Conservation (phyloP, 2,329 filamentous ascomycete genomes). For the Camillea tinctor region DNA sequence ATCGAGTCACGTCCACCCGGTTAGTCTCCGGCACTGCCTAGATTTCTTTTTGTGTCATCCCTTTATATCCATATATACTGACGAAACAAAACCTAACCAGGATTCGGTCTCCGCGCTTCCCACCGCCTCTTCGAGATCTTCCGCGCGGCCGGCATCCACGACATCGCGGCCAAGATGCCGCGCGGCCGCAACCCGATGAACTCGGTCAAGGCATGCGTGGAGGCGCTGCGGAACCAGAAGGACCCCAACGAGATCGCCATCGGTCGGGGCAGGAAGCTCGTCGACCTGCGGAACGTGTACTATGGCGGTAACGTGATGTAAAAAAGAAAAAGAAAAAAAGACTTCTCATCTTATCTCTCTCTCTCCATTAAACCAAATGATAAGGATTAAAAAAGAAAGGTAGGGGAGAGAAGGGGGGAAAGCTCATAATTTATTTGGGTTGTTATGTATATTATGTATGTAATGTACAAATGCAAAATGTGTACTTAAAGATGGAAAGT, state of each 20-base stretch:
- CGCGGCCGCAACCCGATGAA: conserved; percentile 96
- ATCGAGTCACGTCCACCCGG: conserved; percentile 83
- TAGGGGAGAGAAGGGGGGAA: no score
- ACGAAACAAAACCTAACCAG: conserved; percentile 46
- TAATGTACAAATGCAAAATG: not conserved
- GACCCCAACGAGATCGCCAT: conserved; percentile 88
- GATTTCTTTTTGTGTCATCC: not conserved
- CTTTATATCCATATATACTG: not conserved
- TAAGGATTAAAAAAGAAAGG: no score
- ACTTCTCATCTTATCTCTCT: not conserved
- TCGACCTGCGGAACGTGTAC: conserved; percentile 96
- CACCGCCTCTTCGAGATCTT: conserved; percentile 94
- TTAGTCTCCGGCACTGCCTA: conserved; percentile 50
- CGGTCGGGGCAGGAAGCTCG: conserved; percentile 88
- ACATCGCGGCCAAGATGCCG: conserved; percentile 79
- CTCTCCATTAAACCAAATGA: no score
- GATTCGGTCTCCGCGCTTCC: conserved; percentile 90
- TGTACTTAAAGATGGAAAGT: not conserved
- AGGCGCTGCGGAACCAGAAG: conserved; percentile 79
- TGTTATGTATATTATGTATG: not conserved
- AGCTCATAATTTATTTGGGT: no score
- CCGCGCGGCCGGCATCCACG: conserved; percentile 79
- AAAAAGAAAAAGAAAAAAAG: not conserved
- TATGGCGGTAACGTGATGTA: conserved; percentile 72
- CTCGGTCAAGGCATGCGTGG: conserved; percentile 85